phyloP scores from a whole-genome alignment of 2,329 filamentous ascomycete genomes.

The Byssothecium circinans region DNA sequence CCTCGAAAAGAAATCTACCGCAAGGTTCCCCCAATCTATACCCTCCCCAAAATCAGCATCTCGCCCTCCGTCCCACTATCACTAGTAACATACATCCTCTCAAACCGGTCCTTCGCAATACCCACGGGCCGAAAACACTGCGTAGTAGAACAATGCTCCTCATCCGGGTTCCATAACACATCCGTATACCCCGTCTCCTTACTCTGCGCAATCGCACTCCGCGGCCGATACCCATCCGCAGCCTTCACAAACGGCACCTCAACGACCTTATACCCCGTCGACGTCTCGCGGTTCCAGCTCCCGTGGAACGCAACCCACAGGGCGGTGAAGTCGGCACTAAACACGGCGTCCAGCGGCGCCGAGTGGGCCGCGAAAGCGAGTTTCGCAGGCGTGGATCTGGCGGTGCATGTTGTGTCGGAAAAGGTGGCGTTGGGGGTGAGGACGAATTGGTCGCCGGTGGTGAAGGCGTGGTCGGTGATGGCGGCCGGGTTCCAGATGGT shows the following conservation, averaged over 20 bases:
- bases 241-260: slow-evolving; percentile 22
- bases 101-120: slow-evolving; percentile 27
- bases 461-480: slow-evolving; percentile 27
- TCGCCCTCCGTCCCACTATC: slow-evolving; percentile 32
- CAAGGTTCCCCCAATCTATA: slow-evolving; percentile 10
- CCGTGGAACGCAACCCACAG: slow-evolving; percentile 35
- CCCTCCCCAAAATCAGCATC: slow-evolving; percentile 27
- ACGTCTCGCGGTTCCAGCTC: slow-evolving; percentile 27
- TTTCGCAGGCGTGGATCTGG: slow-evolving; percentile 17
- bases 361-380: slow-evolving; percentile 29
- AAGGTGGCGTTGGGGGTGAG: slow-evolving; percentile 34
- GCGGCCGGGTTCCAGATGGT: slow-evolving; percentile 55
- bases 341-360: slow-evolving; percentile 31
- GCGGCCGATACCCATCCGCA: slow-evolving; percentile 15
- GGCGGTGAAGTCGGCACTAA: slow-evolving; percentile 24
- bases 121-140: slow-evolving; percentile 34
- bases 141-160: slow-evolving; percentile 29
- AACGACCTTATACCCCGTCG: slow-evolving; percentile 30
- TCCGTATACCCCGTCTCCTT: slow-evolving; percentile 19
- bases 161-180: slow-evolving; percentile 27
- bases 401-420: slow-evolving; percentile 26
- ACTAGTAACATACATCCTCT: slow-evolving; percentile 34
- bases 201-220: slow-evolving; percentile 10
- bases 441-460: slow-evolving; percentile 33
- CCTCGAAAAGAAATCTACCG: too few species aligned